These are phyloP conservation scores for Aureobasidium sp. DNA, from an alignment of 2,329 filamentous ascomycete species.

Conservation along the genomic window DNA sequence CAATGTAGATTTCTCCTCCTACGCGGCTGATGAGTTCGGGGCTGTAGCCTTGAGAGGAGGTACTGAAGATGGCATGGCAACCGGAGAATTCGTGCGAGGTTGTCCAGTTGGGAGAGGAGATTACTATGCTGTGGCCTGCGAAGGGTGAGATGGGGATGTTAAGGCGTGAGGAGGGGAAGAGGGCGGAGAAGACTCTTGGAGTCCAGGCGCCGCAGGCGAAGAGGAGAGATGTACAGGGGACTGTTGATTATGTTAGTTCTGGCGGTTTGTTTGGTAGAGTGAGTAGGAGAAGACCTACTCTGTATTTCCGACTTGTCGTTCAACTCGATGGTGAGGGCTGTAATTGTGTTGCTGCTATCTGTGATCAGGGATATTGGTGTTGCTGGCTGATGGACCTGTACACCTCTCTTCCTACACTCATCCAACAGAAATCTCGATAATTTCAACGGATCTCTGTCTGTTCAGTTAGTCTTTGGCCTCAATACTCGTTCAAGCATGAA, in stretches of 20 bases:
- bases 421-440: slow-evolving; percentile 59
- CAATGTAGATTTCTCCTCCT: slow-evolving; percentile 62
- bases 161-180: slow-evolving; percentile 51
- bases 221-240: slow-evolving; percentile 58
- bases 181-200: slow-evolving; percentile 49
- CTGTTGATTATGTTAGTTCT: not conserved
- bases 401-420: slow-evolving; percentile 49
- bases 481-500: not conserved
- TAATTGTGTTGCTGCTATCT: slow-evolving; percentile 42
- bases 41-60: slow-evolving; percentile 48
- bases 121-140: slow-evolving; percentile 63
- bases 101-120: slow-evolving; percentile 51
- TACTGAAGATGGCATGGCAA: slow-evolving; percentile 63
- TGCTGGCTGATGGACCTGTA: slow-evolving; percentile 58
- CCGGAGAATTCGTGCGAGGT: slow-evolving; percentile 34
- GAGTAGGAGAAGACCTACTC: not conserved
- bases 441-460: slow-evolving; percentile 53
- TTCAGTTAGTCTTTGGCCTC: not conserved
- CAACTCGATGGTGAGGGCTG: not conserved
- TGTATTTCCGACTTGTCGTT: not conserved
- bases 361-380: slow-evolving; percentile 44
- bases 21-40: slow-evolving; percentile 63
- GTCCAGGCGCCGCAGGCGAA: slow-evolving; percentile 67
- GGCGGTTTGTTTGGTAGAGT: slow-evolving; percentile 31
- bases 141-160: slow-evolving; percentile 52